phyloP scores from a whole-genome alignment of 805 yeast genomes.

The Ogataea trehaloabstinens region DNA sequence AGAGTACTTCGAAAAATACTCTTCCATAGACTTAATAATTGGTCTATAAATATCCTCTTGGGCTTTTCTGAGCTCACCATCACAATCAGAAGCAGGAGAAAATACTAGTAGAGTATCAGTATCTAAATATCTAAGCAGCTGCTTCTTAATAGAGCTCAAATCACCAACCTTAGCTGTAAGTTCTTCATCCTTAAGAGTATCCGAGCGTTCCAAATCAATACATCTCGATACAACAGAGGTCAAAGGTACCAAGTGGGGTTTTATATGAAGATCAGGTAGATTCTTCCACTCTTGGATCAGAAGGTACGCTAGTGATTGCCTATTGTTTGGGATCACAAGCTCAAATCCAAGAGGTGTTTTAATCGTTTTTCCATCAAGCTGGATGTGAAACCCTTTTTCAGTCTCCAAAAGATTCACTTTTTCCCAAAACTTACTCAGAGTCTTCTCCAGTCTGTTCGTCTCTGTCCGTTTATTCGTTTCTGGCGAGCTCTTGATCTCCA shows the following conservation, averaged over 20 bases:
- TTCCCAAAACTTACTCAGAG: slow-evolving; percentile 79
- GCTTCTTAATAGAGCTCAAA: slow-evolving; percentile 52
- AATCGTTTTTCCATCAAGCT: slow-evolving; percentile 71
- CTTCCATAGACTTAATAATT: slow-evolving; percentile 64
- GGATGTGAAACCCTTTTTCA: slow-evolving; percentile 45
- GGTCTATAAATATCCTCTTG: slow-evolving; percentile 81
- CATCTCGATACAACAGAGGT: slow-evolving; percentile 88
- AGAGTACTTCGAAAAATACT: slow-evolving; percentile 46
- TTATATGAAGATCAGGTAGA: slow-evolving; percentile 63
- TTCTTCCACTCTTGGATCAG: slow-evolving; percentile 87
- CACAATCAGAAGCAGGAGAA: slow-evolving; percentile 77
- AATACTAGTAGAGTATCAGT: slow-evolving; percentile 91
- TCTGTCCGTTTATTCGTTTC: slow-evolving; percentile 49
- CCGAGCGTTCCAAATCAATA: slow-evolving; percentile 60
- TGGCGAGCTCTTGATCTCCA: background rate
- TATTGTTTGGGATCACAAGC: slow-evolving; percentile 58
- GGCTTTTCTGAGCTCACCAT: slow-evolving; percentile 74
- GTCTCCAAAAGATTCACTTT: slow-evolving; percentile 46
- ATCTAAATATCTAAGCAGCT: slow-evolving; percentile 78
- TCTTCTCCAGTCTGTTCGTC: slow-evolving; percentile 67
- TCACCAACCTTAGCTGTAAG: slow-evolving; percentile 61
- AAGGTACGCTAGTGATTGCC: slow-evolving; percentile 65
- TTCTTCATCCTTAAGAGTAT: slow-evolving; percentile 41
- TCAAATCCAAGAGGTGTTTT: slow-evolving; percentile 82
- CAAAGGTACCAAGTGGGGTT: slow-evolving; percentile 77